Evolutionary conservation across 75 land plant species (phyloP).

Genomic region (Pseudotsuga menziesii): DNA sequence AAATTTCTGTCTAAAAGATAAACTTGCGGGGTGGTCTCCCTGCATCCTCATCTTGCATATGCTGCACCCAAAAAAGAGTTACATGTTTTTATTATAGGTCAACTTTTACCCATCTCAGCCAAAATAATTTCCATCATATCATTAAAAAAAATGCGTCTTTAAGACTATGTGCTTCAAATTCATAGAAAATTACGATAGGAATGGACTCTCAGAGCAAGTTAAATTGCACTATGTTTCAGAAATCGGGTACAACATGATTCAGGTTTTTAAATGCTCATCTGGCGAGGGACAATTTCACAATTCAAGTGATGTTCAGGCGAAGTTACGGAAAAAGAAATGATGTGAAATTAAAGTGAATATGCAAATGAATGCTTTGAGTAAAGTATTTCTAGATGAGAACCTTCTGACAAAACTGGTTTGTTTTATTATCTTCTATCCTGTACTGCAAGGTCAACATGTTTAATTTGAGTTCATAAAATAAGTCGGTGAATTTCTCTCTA

Average conservation of each 20-base stretch:
- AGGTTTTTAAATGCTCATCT: no score
- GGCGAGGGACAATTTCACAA: neutral
- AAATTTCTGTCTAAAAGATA: conserved; percentile 8
- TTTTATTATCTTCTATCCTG: neutral
- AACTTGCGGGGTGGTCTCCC: conserved; percentile 59
- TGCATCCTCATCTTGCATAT: conserved; percentile 67
- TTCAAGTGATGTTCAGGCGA: neutral
- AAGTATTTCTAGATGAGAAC: neutral
- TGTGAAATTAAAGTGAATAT: neutral
- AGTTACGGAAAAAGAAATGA: neutral
- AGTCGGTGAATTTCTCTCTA: neutral
- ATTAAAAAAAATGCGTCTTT: neutral
- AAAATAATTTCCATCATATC: neutral
- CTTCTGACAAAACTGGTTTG: neutral
- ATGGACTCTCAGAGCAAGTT: neutral
- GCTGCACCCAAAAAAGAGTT: conserved; percentile 32
- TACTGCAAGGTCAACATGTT: neutral
- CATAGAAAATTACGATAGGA: neutral
- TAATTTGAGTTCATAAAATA: neutral
- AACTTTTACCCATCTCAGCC: neutral
- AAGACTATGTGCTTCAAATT: neutral
- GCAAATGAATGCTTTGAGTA: neutral
- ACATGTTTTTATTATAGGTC: neutral
- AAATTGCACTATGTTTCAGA: neutral
- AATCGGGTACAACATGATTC: neutral